Base-by-base conservation (phyloP, 345 rosid species). In the Pugionium cornutum region DNA sequence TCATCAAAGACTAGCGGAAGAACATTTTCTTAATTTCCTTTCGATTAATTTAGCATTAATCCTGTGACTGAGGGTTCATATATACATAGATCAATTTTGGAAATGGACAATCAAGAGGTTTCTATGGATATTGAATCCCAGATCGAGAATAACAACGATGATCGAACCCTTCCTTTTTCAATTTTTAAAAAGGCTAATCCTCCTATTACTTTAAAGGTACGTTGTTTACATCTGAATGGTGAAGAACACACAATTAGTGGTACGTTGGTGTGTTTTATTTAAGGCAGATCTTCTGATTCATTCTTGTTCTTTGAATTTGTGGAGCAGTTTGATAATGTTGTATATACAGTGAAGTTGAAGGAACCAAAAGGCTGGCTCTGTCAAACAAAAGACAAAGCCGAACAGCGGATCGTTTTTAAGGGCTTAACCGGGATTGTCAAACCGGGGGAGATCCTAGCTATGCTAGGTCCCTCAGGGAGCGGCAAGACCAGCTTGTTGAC, bases 391-490 rank as follows among this genome's bases (percentile, higher is more conserved):
- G 54, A 6, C 33, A 74, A 74, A 64, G 49, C 70, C 32, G 77
- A 80, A 50, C 83, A 80, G 37, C 70, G 74, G 41, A 25, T 70
- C 46, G 80, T 84, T 52, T 62, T 82, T 58, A 84, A 84, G 9
- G 87, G 83, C 26, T 26, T 84, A 39, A 68, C 82, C 26, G 85
- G 89, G 28, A 46, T 69, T 5, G 80, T 81, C 7, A 62, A 78
- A 45, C 87, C 87, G 0, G 84, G 83, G 10, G 89, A 83, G 69
- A 74, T 83, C 70, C 47, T 84, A 10, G 87, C 87, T 50, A 73
- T 84, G 85, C 67, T 84, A 0, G 89, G 89, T 6, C 89, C 85
- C 0, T 82, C 87, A 1, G 87, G 87, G 4, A 79, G 83, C 25
- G 85, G 85, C 45, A 84, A 84, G 66, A 84, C 89, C 31, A 84